phyloP scores from a whole-genome alignment of 2,329 filamentous ascomycete genomes.

The Diaporthe sp. region DNA sequence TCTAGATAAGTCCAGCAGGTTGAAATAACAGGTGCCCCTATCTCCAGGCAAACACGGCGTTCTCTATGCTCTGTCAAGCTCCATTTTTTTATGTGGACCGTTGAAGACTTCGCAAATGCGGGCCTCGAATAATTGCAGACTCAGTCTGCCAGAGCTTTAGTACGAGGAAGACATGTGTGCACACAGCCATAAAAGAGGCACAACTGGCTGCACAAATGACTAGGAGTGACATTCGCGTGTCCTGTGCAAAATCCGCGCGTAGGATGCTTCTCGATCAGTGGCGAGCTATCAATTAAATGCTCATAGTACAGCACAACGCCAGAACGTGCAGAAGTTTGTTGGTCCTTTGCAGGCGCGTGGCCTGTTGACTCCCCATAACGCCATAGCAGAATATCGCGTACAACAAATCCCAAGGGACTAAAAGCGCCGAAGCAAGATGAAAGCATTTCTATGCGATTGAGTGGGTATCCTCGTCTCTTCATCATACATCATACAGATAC shows the following conservation, averaged over 20 bases:
- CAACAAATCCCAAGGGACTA: not conserved
- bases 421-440: not conserved
- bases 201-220: not conserved
- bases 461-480: conserved; percentile 25
- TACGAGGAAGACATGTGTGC: not conserved
- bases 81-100: not conserved
- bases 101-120: not conserved
- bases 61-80: not conserved
- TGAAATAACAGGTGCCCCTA: not conserved
- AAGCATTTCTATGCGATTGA: not conserved
- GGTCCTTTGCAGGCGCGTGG: not conserved
- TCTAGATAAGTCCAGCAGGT: no score
- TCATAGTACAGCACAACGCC: no score
- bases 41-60: no score
- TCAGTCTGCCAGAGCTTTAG: not conserved
- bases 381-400: not conserved
- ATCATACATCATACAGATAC: conserved; percentile 23
- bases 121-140: not conserved
- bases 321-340: not conserved
- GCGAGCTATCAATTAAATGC: not conserved
- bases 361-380: not conserved
- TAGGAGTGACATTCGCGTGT: not conserved
- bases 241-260: not conserved
- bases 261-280: not conserved
- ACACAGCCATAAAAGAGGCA: not conserved